Conservation (phyloP, 2,329 filamentous ascomycete species). For the Neurospora sp. region DNA sequence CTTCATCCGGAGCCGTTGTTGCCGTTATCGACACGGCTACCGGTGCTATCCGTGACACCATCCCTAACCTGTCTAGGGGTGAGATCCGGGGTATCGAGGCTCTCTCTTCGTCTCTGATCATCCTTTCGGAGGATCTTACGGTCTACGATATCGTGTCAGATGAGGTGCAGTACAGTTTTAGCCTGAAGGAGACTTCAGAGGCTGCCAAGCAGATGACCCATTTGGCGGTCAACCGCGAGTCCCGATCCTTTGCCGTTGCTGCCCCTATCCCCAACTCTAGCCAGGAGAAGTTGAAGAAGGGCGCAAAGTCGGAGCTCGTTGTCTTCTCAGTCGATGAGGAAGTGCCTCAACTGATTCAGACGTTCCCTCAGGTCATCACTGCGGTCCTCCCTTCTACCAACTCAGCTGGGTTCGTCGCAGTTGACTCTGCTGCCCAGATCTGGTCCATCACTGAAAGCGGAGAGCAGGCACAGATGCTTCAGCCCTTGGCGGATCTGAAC, state of each 20-base stretch:
- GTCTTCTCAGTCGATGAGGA: constrained; percentile 57
- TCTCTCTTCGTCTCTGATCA: constrained; percentile 63
- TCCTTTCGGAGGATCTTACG: constrained; percentile 61
- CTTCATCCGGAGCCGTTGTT: constrained; percentile 50
- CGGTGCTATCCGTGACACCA: constrained; percentile 55
- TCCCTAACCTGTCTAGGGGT: constrained; percentile 58
- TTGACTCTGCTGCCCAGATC: constrained; percentile 70
- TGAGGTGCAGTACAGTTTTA: constrained; percentile 57
- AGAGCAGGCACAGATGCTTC: constrained; percentile 42
- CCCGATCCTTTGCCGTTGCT: constrained; percentile 57
- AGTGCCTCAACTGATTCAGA: constrained; percentile 48
- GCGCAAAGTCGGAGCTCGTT: constrained; percentile 44
- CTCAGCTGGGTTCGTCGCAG: constrained; percentile 61
- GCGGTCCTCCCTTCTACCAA: constrained; percentile 55
- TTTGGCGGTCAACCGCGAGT: constrained; percentile 60
- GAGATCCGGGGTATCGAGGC: constrained; percentile 60
- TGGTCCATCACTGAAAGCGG: constrained; percentile 52
- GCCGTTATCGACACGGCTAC: constrained; percentile 61
- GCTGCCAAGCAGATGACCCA: constrained; percentile 43
- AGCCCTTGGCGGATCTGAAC: constrained; percentile 44
- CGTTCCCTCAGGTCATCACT: constrained; percentile 49
- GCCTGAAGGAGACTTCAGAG: constrained; percentile 36
- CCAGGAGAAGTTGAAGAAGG: constrained; percentile 18
- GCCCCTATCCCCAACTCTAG: constrained; percentile 28
- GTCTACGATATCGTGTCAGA: constrained; percentile 83